Evolutionary conservation across 2,329 filamentous ascomycete genomes (phyloP).

Genomic region (Scytalidium sp.): DNA sequence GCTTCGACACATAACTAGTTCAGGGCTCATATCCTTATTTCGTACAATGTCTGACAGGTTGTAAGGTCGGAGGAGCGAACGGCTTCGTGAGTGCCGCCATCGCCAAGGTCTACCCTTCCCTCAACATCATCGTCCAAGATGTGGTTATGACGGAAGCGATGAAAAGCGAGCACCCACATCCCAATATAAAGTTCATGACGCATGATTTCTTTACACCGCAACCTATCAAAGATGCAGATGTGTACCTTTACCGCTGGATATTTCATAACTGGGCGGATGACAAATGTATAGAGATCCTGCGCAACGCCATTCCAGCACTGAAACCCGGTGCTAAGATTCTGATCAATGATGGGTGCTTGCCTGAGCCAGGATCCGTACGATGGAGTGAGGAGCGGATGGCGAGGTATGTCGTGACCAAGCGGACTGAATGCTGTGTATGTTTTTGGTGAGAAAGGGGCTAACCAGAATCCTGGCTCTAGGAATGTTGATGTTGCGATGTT

Average conservation of each 20-base stretch:
- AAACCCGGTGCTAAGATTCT: constrained; percentile 36
- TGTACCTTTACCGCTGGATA: constrained; percentile 45
- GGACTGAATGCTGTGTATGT: no score
- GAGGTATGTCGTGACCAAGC: no score
- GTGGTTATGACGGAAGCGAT: constrained; percentile 38
- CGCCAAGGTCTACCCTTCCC: constrained; percentile 15
- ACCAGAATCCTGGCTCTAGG: no score
- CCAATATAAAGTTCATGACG: constrained; percentile 13
- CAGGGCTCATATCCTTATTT: no score
- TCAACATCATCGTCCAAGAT: constrained; percentile 23
- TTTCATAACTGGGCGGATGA: constrained; percentile 46
- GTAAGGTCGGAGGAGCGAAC: constrained; percentile 21
- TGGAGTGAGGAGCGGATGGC: constrained; percentile 33
- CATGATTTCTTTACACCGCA: constrained; percentile 45
- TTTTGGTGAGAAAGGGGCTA: no score
- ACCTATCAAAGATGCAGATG: constrained; percentile 34
- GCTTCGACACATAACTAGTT: no score
- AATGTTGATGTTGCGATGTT: constrained; percentile 50
- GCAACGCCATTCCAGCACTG: constrained; percentile 33
- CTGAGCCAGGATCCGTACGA: constrained; percentile 7
- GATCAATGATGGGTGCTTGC: constrained; percentile 27
- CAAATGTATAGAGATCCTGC: constrained; percentile 31
- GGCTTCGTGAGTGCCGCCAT: constrained; percentile 21
- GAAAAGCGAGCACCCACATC: constrained; percentile 24
- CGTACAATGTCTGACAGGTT: no score